Conservation (phyloP, 1,139 yeast species). For the Arxiozyma bovina region DNA sequence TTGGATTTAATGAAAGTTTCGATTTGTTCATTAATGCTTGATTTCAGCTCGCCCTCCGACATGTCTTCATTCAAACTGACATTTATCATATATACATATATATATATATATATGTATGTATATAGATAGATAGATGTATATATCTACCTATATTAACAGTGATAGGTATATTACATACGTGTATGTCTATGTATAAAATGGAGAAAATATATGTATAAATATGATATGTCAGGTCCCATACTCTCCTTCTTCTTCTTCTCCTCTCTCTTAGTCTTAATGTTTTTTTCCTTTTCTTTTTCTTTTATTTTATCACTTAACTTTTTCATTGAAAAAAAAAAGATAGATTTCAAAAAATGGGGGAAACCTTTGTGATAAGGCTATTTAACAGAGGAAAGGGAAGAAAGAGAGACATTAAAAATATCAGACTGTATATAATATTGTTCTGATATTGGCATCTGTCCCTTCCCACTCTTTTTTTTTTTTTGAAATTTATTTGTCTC, state of each 20-base stretch:
- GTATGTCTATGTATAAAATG: not conserved
- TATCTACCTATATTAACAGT: too few species aligned
- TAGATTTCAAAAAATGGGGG: not conserved
- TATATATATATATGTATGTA: not conserved
- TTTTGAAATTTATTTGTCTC: too few species aligned
- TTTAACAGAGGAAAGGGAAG: too few species aligned
- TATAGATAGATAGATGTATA: not conserved
- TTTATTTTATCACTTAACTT: not conserved
- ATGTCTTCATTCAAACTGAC: not conserved
- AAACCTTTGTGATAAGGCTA: too few species aligned
- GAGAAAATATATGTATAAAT: not conserved
- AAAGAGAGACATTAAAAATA: too few species aligned
- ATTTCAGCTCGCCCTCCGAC: not conserved
- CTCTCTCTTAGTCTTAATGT: not conserved
- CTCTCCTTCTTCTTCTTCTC: too few species aligned
- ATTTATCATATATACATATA: not conserved
- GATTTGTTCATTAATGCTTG: not conserved
- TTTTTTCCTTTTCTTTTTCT: not conserved
- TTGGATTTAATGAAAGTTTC: constrained; percentile 4
- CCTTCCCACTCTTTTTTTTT: too few species aligned
- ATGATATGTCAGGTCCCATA: too few species aligned
- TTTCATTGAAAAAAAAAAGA: not conserved
- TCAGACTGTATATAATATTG: not conserved
- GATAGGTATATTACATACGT: too few species aligned
- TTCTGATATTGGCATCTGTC: too few species aligned